Evolutionary conservation across 1,284 basidiomycete genomes (phyloP), one percentile per base, ranked within the genome.

Genomic region (Cryptococcus amylolentus): DNA sequence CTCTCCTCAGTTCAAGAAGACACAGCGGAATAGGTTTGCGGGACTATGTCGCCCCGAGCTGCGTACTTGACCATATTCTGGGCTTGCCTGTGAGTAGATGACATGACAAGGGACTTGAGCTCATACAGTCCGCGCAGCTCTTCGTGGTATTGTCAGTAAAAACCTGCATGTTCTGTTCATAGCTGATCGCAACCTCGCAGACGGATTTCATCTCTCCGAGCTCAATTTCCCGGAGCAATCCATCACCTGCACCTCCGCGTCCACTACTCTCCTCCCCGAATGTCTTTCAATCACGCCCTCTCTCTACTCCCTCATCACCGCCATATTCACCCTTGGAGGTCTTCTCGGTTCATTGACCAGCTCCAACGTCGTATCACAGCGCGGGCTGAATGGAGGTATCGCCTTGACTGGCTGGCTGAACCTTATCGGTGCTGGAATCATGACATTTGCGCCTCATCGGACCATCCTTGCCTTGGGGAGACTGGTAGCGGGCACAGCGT

Each of bases 271-370:
- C 12, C 62, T 78, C 5, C 72, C 74, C 1, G 49, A 68, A 23
- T 94, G 91, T 72, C 85, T 93, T 41, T 83, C 84, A 14, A 88
- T 94, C 85, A 82, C 84, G 39, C 84, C 88, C 56, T 80, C 83
- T 28, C 81, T 81, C 0, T 95, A 94, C 78, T 88, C 88, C 16
- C 72, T 87, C 37, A 82, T 93, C 44, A 96, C 92, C 0, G 82
- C 91, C 27, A 78, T 89, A 35, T 94, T 92, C 75, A 94, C 91
- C 1, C 67, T 90, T n/a, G 93, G 93, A 7, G 93, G 93, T 39
- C 82, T 96, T 13, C 55, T 86, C 4, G 91, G 91, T 13, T 89
- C 88, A 64, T 71, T 88, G 18, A 74, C 80, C 16, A 86, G 88
- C n/a, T 86, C 87, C 63, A 72, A 84, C 37, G 70, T 88, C 49